A percentile compares a stretch with the other conserved stretches of the same genome.
Conservation (phyloP, 2,329 filamentous ascomycete genomes). For the Fusarium pseudonygamai region DNA sequence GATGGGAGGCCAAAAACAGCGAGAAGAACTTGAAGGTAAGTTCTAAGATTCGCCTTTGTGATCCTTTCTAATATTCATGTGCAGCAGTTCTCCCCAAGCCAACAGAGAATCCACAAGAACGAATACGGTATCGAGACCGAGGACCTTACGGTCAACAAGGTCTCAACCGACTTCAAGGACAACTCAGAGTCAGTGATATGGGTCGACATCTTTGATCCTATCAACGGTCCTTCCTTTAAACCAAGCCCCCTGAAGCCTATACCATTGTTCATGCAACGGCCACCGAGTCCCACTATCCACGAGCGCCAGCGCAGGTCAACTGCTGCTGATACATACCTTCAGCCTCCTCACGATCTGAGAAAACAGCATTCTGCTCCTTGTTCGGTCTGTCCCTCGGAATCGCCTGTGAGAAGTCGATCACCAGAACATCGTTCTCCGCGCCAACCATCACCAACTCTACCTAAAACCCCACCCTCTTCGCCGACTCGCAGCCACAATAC, state of each 20-base stretch:
- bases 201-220: slow-evolving; percentile 60
- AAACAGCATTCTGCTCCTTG: slow-evolving; percentile 10
- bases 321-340: slow-evolving; percentile 20
- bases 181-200: slow-evolving; percentile 54
- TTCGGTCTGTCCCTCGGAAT: not conserved
- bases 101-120: not conserved
- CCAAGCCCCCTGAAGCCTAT: slow-evolving; percentile 62
- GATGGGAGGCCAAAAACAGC: slow-evolving; percentile 52
- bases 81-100: not conserved
- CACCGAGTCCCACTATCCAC: slow-evolving; percentile 28
- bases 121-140: slow-evolving; percentile 15
- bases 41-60: too few species aligned
- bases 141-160: not conserved
- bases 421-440: not conserved
- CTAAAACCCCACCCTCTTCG: not conserved
- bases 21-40: slow-evolving; percentile 10
- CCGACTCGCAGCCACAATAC: not conserved
- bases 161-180: slow-evolving; percentile 29
- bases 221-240: slow-evolving; percentile 57
- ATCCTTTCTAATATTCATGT: slow-evolving; percentile 1
- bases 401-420: not conserved
- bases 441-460: not conserved
- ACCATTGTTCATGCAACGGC: slow-evolving; percentile 56
- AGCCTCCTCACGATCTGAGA: slow-evolving; percentile 9
- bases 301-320: slow-evolving; percentile 13